Evolutionary conservation across 2,329 filamentous ascomycete genomes (phyloP).

Genomic region (Xylariaceae sp.): DNA sequence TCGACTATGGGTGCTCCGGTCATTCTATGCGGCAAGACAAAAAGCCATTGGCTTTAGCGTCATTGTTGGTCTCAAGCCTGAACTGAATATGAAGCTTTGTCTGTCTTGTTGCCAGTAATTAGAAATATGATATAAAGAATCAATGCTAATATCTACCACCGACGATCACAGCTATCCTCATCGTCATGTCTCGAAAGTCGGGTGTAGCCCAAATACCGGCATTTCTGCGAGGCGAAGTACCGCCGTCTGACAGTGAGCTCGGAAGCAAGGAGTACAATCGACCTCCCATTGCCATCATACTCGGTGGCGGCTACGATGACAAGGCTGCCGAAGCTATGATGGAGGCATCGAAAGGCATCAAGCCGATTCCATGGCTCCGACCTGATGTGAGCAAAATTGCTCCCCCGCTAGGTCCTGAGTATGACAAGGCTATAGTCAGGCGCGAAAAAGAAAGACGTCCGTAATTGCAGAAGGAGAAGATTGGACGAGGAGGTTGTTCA

Average conservation of each 20-base stretch:
- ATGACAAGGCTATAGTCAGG: slow-evolving; percentile 21
- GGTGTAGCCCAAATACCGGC: background rate
- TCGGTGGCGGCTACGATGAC: slow-evolving; percentile 24
- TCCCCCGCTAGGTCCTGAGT: slow-evolving; percentile 23
- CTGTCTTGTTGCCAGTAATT: too few relatives aligned
- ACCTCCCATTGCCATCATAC: slow-evolving; percentile 17
- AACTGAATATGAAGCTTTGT: too few relatives aligned
- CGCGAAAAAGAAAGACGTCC: slow-evolving; percentile 14
- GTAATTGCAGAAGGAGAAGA: slow-evolving; percentile 8
- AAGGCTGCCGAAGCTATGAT: slow-evolving; percentile 13
- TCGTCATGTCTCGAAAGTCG: too few relatives aligned
- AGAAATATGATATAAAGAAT: too few relatives aligned
- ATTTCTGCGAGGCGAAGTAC: slow-evolving; percentile 18
- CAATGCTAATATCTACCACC: too few relatives aligned
- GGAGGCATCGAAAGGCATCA: slow-evolving; percentile 14
- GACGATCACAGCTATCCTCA: too few relatives aligned
- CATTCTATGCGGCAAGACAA: too few relatives aligned
- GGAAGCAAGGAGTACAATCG: slow-evolving; percentile 23
- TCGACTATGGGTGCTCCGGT: too few relatives aligned
- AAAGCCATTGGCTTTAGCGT: too few relatives aligned
- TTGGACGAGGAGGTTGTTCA: slow-evolving; percentile 10
- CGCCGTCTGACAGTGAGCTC: slow-evolving; percentile 14
- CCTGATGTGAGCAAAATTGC: slow-evolving; percentile 19
- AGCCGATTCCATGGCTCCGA: slow-evolving; percentile 24
- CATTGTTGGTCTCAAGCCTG: too few relatives aligned